phyloP scores from a whole-genome alignment of 306 rosid genomes.

The Hylodesmum podocarpum region DNA sequence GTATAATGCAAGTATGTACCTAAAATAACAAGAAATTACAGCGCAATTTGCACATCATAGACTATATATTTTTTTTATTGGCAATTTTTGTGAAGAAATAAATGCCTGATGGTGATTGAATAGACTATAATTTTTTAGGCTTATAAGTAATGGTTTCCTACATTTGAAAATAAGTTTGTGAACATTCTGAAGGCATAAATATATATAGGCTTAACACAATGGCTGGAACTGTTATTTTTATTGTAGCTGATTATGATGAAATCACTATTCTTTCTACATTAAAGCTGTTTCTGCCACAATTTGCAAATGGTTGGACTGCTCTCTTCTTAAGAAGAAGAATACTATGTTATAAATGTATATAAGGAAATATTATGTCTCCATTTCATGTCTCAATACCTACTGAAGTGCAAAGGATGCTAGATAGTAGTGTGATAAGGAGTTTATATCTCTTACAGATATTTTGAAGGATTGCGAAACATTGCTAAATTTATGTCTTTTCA shows the following conservation, averaged over 20 bases:
- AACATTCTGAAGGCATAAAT: background rate
- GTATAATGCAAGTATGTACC: background rate
- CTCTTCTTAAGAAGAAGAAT: background rate
- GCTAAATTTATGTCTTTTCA: background rate
- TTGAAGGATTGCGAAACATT: background rate
- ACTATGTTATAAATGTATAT: background rate
- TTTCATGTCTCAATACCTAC: background rate
- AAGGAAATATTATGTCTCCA: background rate
- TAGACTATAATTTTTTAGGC: background rate
- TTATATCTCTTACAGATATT: background rate
- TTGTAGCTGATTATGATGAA: conserved; percentile 14
- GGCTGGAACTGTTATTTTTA: background rate
- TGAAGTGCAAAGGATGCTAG: background rate
- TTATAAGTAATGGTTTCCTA: background rate
- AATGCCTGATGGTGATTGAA: background rate
- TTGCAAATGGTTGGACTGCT: conserved; percentile 10
- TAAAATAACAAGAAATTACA: background rate
- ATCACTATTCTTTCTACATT: background rate
- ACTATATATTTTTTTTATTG: background rate
- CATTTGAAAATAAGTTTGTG: background rate
- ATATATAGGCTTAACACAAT: background rate
- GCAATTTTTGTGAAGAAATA: background rate
- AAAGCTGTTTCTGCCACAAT: conserved; percentile 12
- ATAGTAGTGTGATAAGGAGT: background rate
- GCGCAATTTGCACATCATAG: too few species aligned